Evolutionary conservation across 345 rosid genomes (phyloP).

Genomic region (Durio zibethinus): DNA sequence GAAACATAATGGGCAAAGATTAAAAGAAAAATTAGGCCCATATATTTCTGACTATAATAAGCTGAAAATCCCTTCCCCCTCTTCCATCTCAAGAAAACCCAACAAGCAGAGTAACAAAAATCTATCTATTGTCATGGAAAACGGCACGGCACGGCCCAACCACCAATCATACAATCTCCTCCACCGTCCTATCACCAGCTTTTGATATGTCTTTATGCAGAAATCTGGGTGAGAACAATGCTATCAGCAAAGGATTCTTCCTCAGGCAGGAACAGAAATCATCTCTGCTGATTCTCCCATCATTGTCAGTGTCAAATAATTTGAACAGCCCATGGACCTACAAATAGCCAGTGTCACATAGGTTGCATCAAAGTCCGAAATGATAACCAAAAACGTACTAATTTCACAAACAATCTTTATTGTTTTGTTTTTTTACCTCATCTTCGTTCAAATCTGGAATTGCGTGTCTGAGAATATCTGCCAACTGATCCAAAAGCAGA

Average conservation of each 20-base stretch:
- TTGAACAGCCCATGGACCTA: slow-evolving; percentile 57
- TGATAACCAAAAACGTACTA: too few species aligned
- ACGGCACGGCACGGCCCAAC: neutral
- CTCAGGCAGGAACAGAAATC: slow-evolving; percentile 57
- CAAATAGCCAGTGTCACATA: neutral
- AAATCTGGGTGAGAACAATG: slow-evolving; percentile 46
- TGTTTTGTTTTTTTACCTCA: slow-evolving; percentile 42
- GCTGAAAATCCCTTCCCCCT: neutral
- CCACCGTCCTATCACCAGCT: slow-evolving; percentile 20
- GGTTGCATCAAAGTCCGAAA: neutral
- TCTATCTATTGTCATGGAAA: neutral
- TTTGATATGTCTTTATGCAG: slow-evolving; percentile 24
- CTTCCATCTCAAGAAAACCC: slow-evolving; percentile 18
- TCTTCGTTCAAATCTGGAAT: slow-evolving; percentile 49
- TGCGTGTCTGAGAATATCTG: slow-evolving; percentile 44
- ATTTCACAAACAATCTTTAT: neutral
- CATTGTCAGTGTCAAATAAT: slow-evolving; percentile 52
- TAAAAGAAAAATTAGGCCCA: too few species aligned
- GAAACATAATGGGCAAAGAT: too few species aligned
- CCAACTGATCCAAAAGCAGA: slow-evolving; percentile 47
- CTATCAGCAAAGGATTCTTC: slow-evolving; percentile 68
- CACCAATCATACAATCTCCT: slow-evolving; percentile 38
- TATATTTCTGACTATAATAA: too few species aligned
- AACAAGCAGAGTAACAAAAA: neutral
- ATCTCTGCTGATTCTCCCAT: slow-evolving; percentile 48